Conservation (phyloP, 495 filamentous ascomycete species). For the Penicillium desertorum region DNA sequence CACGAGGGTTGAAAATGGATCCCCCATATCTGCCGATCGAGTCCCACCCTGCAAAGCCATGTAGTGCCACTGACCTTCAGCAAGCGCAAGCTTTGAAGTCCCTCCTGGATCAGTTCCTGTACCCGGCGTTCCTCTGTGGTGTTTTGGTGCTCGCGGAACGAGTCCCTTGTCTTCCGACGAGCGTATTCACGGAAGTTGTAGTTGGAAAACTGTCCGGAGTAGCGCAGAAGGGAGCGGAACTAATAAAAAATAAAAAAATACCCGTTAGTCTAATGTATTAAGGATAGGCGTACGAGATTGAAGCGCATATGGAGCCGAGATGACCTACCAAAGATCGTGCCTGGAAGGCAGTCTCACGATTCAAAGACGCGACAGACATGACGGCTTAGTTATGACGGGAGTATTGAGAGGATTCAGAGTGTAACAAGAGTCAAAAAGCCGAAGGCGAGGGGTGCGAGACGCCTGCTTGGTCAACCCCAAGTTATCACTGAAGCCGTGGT, state of each 20-base stretch:
- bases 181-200: conserved; percentile 99
- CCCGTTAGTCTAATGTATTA: background rate
- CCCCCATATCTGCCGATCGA: background rate
- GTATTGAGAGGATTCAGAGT: conserved; percentile 34
- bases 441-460: background rate
- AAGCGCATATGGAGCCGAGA: background rate
- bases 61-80: conserved; percentile 70
- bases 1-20: background rate
- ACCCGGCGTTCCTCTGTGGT: conserved; percentile 69
- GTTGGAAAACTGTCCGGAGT: conserved; percentile 80
- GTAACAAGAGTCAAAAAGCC: conserved; percentile 26
- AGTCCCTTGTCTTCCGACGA: conserved; percentile 79
- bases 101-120: conserved; percentile 87
- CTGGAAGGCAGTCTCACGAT: conserved; percentile 67
- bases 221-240: conserved; percentile 91
- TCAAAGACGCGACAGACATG: conserved; percentile 54
- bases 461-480: background rate
- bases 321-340: conserved; percentile 66
- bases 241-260: conserved; percentile 29
- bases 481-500: conserved; percentile 1
- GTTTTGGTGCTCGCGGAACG: conserved; percentile 76
- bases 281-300: background rate
- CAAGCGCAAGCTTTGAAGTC: conserved; percentile 81
- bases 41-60: background rate
- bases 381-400: conserved; percentile 7